phyloP scores from a whole-genome alignment of 257 asterid species.

The Jasminum sambac region DNA sequence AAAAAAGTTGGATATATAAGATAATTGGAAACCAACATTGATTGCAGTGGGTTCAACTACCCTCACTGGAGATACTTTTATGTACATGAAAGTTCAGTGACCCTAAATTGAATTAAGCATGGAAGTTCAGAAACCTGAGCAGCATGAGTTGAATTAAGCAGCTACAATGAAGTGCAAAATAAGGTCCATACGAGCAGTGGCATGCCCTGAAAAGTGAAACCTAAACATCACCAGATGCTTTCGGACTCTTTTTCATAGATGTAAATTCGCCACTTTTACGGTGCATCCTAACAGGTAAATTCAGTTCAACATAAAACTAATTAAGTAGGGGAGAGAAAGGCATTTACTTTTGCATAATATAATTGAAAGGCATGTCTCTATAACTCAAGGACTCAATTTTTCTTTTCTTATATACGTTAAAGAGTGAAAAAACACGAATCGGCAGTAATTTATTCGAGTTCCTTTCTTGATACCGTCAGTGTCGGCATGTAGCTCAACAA shows the following conservation, averaged over 20 bases:
- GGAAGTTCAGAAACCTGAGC: background rate
- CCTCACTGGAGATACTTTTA: no score
- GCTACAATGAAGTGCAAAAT: slow-evolving; percentile 14
- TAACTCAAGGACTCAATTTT: slow-evolving; percentile 2
- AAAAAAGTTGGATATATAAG: no score
- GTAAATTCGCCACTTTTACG: slow-evolving; percentile 54
- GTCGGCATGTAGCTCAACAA: background rate
- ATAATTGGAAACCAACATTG: no score
- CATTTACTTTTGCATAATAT: slow-evolving; percentile 4
- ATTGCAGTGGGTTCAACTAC: no score
- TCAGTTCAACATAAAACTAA: slow-evolving; percentile 13
- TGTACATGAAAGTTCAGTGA: no score
- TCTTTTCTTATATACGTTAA: background rate
- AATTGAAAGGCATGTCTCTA: background rate
- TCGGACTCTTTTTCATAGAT: slow-evolving; percentile 33
- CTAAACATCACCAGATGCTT: slow-evolving; percentile 31
- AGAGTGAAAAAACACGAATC: background rate
- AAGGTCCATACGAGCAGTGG: slow-evolving; percentile 35
- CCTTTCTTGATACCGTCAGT: background rate
- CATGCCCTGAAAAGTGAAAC: slow-evolving; percentile 34
- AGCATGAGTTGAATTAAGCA: background rate
- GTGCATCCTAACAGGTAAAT: slow-evolving; percentile 42
- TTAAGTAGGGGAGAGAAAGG: slow-evolving; percentile 7
- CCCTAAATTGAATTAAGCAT: no score
- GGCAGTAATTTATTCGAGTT: background rate